phyloP scores from a whole-genome alignment of 192 early-diverging fungal genomes.

The Dissophora ornata region DNA sequence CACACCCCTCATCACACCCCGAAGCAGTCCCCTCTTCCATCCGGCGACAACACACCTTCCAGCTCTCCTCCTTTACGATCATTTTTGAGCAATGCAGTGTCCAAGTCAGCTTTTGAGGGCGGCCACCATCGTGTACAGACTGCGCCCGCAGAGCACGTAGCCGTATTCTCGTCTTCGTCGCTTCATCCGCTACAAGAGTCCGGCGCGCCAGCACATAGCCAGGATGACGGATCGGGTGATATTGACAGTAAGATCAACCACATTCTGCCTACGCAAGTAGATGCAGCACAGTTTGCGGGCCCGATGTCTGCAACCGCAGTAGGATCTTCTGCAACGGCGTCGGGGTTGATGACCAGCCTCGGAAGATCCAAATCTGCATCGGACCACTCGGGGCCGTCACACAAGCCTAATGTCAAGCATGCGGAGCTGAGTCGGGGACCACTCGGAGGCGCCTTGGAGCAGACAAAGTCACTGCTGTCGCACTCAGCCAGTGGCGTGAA shows the following conservation, averaged over 20 bases:
- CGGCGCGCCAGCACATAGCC: conserved; percentile 18
- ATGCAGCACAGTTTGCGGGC: background rate
- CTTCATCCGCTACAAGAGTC: conserved; percentile 42
- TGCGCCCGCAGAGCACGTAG: conserved; percentile 46
- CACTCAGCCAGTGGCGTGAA: conserved; percentile 30
- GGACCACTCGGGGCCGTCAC: conserved; percentile 18
- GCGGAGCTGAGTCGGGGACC: conserved; percentile 43
- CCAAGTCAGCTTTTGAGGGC: conserved; percentile 38
- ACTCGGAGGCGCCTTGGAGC: conserved; percentile 39
- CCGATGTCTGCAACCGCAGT: background rate
- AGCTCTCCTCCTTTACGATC: conserved; percentile 47
- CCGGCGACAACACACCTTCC: conserved; percentile 49
- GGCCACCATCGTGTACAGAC: conserved; percentile 50
- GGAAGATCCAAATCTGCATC: conserved; percentile 49
- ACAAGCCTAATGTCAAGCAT: conserved; percentile 35
- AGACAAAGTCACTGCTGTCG: conserved; percentile 49
- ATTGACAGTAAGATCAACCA: conserved; percentile 11
- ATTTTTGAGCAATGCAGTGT: conserved; percentile 17
- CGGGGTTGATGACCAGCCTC: conserved; percentile 17
- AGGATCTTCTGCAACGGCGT: conserved; percentile 9
- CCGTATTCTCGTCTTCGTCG: conserved; percentile 30
- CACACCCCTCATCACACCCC: conserved; percentile 51
- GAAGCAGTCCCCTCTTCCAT: conserved; percentile 36
- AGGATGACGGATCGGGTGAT: conserved; percentile 36
- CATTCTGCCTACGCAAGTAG: background rate